Evolutionary conservation across 2,329 filamentous ascomycete species (phyloP).

Genomic region (Fusarium sp.): DNA sequence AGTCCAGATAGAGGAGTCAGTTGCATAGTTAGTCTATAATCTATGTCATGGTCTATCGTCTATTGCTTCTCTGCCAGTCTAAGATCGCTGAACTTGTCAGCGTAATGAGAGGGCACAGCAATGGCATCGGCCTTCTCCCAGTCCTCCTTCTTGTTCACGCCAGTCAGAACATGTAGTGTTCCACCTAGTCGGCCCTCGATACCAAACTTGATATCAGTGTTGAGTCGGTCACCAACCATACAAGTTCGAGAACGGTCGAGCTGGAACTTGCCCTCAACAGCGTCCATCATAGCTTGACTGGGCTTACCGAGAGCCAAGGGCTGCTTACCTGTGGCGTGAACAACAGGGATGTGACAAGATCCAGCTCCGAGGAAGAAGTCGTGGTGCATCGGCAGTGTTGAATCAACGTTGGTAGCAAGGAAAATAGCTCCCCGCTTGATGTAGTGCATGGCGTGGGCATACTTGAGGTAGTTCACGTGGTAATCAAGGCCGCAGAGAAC

Average conservation of each 20-base stretch:
- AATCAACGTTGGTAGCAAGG: slow-evolving; percentile 93
- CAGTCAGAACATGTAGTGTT: slow-evolving; percentile 89
- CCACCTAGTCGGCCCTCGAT: slow-evolving; percentile 90
- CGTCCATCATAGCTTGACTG: slow-evolving; percentile 99
- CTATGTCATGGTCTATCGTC: slow-evolving; percentile 25
- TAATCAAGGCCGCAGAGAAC: slow-evolving; percentile 93
- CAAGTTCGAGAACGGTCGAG: slow-evolving; percentile 86
- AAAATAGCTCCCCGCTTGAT: slow-evolving; percentile 84
- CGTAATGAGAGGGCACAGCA: slow-evolving; percentile 82
- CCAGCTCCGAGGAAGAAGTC: slow-evolving; percentile 93
- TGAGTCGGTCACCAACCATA: slow-evolving; percentile 94
- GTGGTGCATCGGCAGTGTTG: slow-evolving; percentile 83
- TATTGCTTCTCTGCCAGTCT: slow-evolving; percentile 40
- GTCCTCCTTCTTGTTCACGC: slow-evolving; percentile 86
- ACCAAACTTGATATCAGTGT: slow-evolving; percentile 97
- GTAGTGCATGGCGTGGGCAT: slow-evolving; percentile 86
- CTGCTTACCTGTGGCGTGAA: slow-evolving; percentile 74
- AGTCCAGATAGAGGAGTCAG: neutral
- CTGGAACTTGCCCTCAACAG: slow-evolving; percentile 93
- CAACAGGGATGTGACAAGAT: slow-evolving; percentile 79
- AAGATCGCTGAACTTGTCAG: slow-evolving; percentile 86
- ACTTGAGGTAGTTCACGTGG: slow-evolving; percentile 94
- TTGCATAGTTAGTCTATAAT: slow-evolving; percentile 32
- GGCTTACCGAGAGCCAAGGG: slow-evolving; percentile 91
- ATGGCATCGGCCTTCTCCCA: slow-evolving; percentile 75